Evolutionary conservation across 2,329 filamentous ascomycete species (phyloP), one percentile per base, ranked within the genome.

Genomic region (Fusarium sp.): DNA sequence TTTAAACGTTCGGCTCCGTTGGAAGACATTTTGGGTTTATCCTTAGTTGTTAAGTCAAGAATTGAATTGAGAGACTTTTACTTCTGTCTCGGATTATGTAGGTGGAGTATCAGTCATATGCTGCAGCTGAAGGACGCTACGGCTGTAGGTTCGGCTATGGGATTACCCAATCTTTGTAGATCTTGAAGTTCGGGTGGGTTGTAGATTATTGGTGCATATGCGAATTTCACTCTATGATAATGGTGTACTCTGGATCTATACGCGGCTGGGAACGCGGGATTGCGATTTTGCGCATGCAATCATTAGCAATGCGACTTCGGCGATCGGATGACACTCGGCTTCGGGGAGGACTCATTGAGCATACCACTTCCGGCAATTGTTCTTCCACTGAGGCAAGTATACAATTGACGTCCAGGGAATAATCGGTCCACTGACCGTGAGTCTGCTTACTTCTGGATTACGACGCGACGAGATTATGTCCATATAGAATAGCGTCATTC

Each of bases 1-100:
- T 77, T 76, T 44, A 83, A 82, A 25, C 83, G 82, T 58, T 80
- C 77, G n/a, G 77, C 75, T 40, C 74, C 72, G 43, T 71, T 70
- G 54, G 69, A 68, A 10, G 71, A 59, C 74, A 76, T 76, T 29
- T 46, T 72, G 22, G 7, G 14, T 25, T 25, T 43, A 0, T 11
- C 3, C 14, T 38, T n/a, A 38, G 16, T 24, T 32, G 15, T n/a
- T 20, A 6, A 20, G 16, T 16, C 15, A 8, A n/a, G 18, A 14
- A 22, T 42, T 27, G 15, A 32, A 40, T 6, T 30, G 29, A 42
- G 51, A 65, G 20, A 25, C 45, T 46, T 50, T 54, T 38, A 18
- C 34, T 27, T 18, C 10, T 3, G 9, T 64, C 59, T 44, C 56
- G 50, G 50, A 22, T 44, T 30, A 38, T 64, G 59, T 40, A 64